These are phyloP conservation scores for Akebia trifoliata DNA, from an alignment of 164 flowering plant genomes.

Conservation along the genomic window DNA sequence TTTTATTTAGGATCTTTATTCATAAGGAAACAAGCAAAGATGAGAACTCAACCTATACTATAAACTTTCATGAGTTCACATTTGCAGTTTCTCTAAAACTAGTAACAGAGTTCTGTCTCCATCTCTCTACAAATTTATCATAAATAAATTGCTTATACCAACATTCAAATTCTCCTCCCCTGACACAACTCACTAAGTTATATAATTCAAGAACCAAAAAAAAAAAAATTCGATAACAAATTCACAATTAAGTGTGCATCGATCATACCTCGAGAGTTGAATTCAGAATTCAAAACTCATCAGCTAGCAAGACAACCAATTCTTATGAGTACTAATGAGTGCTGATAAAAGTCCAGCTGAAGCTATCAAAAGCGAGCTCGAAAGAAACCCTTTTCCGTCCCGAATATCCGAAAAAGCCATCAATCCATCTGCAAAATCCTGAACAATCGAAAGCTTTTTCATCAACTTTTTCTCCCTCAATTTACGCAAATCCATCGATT, in stretches of 20 bases:
- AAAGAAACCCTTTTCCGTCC: conserved; percentile 60
- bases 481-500: conserved; percentile 24
- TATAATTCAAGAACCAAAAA: background rate
- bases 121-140: too few relatives aligned
- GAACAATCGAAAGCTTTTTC: conserved; percentile 73
- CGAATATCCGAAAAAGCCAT: conserved; percentile 80
- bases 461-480: conserved; percentile 55
- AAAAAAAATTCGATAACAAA: background rate
- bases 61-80: too few relatives aligned
- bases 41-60: too few relatives aligned
- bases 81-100: too few relatives aligned
- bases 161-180: too few relatives aligned
- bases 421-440: conserved; percentile 76
- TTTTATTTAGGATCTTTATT: too few relatives aligned
- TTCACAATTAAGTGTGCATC: background rate
- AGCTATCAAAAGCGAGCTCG: conserved; percentile 54
- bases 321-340: conserved; percentile 88
- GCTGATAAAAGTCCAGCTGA: conserved; percentile 86
- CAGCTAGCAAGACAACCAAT: conserved; percentile 90
- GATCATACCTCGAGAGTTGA: background rate
- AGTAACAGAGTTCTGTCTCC: too few relatives aligned
- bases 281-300: conserved; percentile 16
- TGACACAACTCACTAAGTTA: too few relatives aligned
- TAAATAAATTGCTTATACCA: too few relatives aligned
- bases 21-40: too few relatives aligned